These are phyloP conservation scores for Metschnikowia santaceciliae DNA, from an alignment of 805 yeast species.

Conservation along the genomic window DNA sequence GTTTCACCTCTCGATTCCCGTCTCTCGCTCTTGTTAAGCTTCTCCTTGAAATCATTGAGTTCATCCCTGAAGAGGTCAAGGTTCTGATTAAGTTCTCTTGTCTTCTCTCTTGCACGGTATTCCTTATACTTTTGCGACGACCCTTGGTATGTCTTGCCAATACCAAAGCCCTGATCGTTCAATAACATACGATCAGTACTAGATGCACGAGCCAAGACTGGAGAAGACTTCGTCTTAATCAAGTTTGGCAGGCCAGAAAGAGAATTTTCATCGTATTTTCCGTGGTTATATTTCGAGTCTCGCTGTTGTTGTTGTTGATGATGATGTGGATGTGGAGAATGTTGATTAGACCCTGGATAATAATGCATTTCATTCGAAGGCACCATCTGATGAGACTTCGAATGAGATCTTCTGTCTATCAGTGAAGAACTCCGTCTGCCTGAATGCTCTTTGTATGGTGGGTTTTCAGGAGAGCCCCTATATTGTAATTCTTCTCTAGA, in stretches of 20 bases:
- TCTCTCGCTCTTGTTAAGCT: conserved; percentile 28
- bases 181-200: background rate
- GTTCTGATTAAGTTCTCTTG: conserved; percentile 38
- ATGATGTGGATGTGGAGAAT: background rate
- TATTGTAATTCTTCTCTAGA: background rate
- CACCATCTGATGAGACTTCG: background rate
- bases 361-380: background rate
- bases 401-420: background rate
- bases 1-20: background rate
- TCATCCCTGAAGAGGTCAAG: conserved; percentile 39
- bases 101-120: conserved; percentile 20
- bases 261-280: background rate
- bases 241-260: background rate
- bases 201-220: background rate
- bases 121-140: background rate
- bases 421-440: background rate
- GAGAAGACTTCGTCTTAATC: background rate
- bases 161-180: background rate
- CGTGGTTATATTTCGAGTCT: background rate
- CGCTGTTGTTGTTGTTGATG: background rate
- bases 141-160: background rate
- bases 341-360: background rate
- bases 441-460: background rate
- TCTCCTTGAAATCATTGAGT: conserved; percentile 43
- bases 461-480: background rate